A percentile compares a stretch with the other conserved stretches of the same genome.
phyloP scores from a whole-genome alignment of 352 stramenopile species.

The Globisporangium radiosum region DNA sequence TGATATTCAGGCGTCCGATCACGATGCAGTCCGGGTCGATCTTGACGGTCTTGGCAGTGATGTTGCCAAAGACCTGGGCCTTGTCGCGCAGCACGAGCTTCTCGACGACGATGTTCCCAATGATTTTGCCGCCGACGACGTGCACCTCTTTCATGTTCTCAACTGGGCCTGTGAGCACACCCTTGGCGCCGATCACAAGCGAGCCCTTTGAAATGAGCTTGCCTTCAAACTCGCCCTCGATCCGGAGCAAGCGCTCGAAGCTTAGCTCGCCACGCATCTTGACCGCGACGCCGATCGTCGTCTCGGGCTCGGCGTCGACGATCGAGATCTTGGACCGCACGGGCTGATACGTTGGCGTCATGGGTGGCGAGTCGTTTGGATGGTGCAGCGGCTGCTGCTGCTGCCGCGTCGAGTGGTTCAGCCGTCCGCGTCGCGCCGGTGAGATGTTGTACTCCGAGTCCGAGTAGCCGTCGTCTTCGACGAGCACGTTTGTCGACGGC shows the following conservation, averaged over 20 bases:
- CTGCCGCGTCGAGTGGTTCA: slow-evolving; percentile 23
- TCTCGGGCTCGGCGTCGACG: slow-evolving; percentile 72
- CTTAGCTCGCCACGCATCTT: slow-evolving; percentile 89
- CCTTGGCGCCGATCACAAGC: slow-evolving; percentile 79
- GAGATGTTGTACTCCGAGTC: slow-evolving; percentile 58
- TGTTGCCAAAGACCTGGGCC: slow-evolving; percentile 84
- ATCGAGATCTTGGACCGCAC: slow-evolving; percentile 55
- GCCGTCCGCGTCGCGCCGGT: slow-evolving; percentile 49
- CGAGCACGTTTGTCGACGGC: slow-evolving; percentile 17
- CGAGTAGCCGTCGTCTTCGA: slow-evolving; percentile 54
- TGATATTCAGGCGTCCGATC: slow-evolving; percentile 80
- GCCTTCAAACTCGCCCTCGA: slow-evolving; percentile 88
- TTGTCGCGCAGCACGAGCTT: slow-evolving; percentile 83
- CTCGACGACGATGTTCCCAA: slow-evolving; percentile 84
- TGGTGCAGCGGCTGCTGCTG: slow-evolving; percentile 30
- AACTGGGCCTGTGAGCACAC: slow-evolving; percentile 72
- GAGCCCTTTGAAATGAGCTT: slow-evolving; percentile 86
- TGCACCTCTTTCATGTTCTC: slow-evolving; percentile 88
- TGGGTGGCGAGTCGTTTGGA: slow-evolving; percentile 47
- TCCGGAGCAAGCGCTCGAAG: slow-evolving; percentile 84
- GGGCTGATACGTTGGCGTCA: slow-evolving; percentile 53
- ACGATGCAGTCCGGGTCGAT: slow-evolving; percentile 87
- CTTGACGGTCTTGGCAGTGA: slow-evolving; percentile 85
- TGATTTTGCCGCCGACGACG: slow-evolving; percentile 76
- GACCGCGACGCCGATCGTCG: slow-evolving; percentile 71